Percentiles rank a stretch among this genome's conserved stretches.
phyloP scores from a whole-genome alignment of 805 yeast genomes.

The Starmerella bombicola region DNA sequence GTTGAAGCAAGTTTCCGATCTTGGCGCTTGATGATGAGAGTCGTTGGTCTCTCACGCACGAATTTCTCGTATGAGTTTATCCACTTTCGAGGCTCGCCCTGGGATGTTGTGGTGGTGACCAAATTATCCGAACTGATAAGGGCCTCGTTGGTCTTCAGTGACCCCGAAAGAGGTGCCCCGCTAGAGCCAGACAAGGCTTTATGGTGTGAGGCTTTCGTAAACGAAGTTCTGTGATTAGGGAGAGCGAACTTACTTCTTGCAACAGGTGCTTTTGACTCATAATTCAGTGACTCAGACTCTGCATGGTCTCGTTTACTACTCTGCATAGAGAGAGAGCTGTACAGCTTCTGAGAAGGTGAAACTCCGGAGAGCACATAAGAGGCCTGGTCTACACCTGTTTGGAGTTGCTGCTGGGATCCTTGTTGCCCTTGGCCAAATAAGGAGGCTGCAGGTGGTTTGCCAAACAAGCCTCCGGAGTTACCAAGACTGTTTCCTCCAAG shows the following conservation, averaged over 20 bases:
- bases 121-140: background rate
- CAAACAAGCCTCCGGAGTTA: background rate
- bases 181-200: background rate
- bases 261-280: background rate
- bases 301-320: conserved; percentile 7
- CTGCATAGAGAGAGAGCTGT: conserved; percentile 19
- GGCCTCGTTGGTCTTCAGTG: background rate
- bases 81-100: conserved; percentile 17
- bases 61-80: conserved; percentile 22
- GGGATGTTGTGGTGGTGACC: background rate
- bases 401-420: conserved; percentile 12
- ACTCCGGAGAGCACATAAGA: conserved; percentile 20
- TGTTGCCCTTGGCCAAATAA: conserved; percentile 4
- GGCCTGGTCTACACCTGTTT: conserved; percentile 25
- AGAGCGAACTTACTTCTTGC: background rate
- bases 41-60: conserved; percentile 21
- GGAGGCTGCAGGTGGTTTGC: conserved; percentile 1
- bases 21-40: conserved; percentile 15
- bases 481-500: background rate
- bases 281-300: conserved; percentile 1
- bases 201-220: background rate
- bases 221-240: background rate
- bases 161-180: conserved; percentile 2
- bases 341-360: conserved; percentile 20
- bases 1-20: background rate